Evolutionary conservation across 768 basidiomycete species (phyloP).

Genomic region (Boletus speciosus): DNA sequence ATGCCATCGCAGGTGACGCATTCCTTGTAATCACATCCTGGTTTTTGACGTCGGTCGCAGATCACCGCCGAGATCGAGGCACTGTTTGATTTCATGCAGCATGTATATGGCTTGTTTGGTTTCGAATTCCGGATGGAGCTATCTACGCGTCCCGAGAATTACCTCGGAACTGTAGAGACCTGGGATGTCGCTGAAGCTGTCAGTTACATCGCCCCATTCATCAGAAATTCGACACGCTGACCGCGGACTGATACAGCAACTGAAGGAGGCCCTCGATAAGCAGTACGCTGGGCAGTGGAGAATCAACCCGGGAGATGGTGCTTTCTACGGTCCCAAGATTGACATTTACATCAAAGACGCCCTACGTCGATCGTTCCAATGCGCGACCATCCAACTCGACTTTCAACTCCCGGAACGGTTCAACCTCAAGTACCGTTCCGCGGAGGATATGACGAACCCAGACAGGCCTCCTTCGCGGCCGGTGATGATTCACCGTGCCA

Average conservation of each 20-base stretch:
- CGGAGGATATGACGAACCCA: constrained; percentile 53
- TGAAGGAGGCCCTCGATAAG: constrained; percentile 77
- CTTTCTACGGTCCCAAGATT: constrained; percentile 99
- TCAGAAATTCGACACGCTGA: background rate
- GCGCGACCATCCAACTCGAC: constrained; percentile 97
- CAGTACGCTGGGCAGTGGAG: constrained; percentile 88
- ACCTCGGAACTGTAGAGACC: constrained; percentile 81
- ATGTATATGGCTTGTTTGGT: constrained; percentile 90
- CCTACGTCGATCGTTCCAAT: constrained; percentile 90
- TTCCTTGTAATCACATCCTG: background rate
- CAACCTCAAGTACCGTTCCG: constrained; percentile 86
- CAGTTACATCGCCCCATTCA: constrained; percentile 15
- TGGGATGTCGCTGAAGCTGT: constrained; percentile 90
- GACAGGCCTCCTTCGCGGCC: constrained; percentile 66
- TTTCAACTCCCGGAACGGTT: constrained; percentile 98
- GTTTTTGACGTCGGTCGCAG: constrained; percentile 35
- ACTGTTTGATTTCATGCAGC: constrained; percentile 93
- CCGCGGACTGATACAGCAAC: constrained; percentile 53
- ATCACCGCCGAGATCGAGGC: constrained; percentile 82
- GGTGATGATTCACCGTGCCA: constrained; percentile 98
- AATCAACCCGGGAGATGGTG: constrained; percentile 93
- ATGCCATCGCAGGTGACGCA: constrained; percentile 75
- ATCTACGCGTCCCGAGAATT: constrained; percentile 95
- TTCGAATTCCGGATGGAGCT: constrained; percentile 93
- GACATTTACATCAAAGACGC: constrained; percentile 97